These are phyloP conservation scores for Erodium texanum DNA, from an alignment of 441 rosid species.

Conservation along the genomic window DNA sequence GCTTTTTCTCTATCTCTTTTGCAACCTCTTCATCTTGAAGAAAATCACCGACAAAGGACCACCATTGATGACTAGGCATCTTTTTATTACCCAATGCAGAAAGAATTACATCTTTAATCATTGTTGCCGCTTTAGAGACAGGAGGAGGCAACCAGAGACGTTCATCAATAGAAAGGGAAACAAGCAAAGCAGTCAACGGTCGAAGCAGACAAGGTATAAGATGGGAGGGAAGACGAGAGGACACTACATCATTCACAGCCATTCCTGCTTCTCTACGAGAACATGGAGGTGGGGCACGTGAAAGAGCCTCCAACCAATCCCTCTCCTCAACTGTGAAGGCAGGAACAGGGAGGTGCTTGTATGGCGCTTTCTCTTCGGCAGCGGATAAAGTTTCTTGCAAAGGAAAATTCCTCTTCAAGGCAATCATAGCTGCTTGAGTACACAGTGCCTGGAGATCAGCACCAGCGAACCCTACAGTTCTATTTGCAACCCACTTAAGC, in stretches of 20 bases:
- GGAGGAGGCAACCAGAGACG: constrained; percentile 68
- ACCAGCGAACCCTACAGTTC: constrained; percentile 96
- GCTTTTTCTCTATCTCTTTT: constrained; percentile 47
- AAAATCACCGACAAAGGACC: constrained; percentile 46
- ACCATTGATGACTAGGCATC: constrained; percentile 51
- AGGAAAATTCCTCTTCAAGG: constrained; percentile 90
- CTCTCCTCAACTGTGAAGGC: constrained; percentile 75
- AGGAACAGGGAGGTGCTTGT: constrained; percentile 66
- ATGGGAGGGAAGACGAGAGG: constrained; percentile 77
- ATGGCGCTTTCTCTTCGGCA: constrained; percentile 47
- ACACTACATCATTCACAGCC: constrained; percentile 66
- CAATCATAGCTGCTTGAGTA: constrained; percentile 85
- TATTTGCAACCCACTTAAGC: constrained; percentile 76
- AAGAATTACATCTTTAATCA: constrained; percentile 48
- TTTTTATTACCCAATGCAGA: constrained; percentile 51
- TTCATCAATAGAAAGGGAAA: constrained; percentile 72
- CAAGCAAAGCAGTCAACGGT: constrained; percentile 62
- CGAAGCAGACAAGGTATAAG: constrained; percentile 67
- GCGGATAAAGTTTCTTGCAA: constrained; percentile 71
- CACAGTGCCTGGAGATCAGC: constrained; percentile 98
- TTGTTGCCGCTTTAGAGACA: constrained; percentile 53
- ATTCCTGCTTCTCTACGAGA: constrained; percentile 94
- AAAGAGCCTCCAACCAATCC: constrained; percentile 96
- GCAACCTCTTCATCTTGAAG: constrained; percentile 58
- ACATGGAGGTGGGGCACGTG: constrained; percentile 86